Conservation (phyloP, 2,329 filamentous ascomycete genomes). For the Calonectria hongkongensis region DNA sequence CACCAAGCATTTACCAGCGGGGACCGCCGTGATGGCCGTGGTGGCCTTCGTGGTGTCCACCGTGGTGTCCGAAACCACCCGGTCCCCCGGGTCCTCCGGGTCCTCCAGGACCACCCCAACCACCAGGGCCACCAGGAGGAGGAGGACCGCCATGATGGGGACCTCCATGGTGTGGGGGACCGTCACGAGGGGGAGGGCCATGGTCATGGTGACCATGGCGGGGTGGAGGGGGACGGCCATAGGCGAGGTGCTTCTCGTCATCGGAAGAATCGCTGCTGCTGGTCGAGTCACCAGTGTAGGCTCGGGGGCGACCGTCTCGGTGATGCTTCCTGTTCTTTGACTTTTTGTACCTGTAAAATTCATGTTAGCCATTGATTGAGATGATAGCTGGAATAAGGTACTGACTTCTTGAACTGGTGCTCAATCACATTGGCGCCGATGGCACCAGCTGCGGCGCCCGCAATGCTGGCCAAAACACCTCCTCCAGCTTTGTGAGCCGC, state of each 20-base stretch:
- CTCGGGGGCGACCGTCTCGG: conserved; percentile 47
- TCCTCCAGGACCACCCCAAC: conserved; percentile 4
- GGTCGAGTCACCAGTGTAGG: conserved; percentile 47
- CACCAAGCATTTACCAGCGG: conserved; percentile 16
- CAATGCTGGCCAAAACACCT: conserved; percentile 68
- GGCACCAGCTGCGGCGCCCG: conserved; percentile 68
- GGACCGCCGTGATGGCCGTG: conserved; percentile 22
- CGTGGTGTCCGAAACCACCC: conserved; percentile 11
- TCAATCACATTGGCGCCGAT: conserved; percentile 69
- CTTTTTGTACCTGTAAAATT: conserved; percentile 46
- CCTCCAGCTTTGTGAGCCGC: conserved; percentile 71
- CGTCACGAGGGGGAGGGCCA: not conserved
- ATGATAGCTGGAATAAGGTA: not conserved
- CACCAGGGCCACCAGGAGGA: not conserved
- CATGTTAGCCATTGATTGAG: not conserved
- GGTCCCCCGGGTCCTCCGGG: conserved; percentile 23
- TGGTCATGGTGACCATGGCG: not conserved
- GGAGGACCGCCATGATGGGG: conserved; percentile 18
- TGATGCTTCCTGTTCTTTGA: conserved; percentile 53
- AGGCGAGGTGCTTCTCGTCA: conserved; percentile 43
- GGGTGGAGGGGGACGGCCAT: conserved; percentile 27
- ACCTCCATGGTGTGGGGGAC: conserved; percentile 3
- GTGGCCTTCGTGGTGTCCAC: conserved; percentile 6
- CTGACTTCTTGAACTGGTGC: conserved; percentile 59
- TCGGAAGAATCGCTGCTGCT: conserved; percentile 54